Evolutionary conservation across 208 protist genomes (phyloP), one percentile per base, ranked within the genome.

Genomic region (Paratrypanosoma confusum): DNA sequence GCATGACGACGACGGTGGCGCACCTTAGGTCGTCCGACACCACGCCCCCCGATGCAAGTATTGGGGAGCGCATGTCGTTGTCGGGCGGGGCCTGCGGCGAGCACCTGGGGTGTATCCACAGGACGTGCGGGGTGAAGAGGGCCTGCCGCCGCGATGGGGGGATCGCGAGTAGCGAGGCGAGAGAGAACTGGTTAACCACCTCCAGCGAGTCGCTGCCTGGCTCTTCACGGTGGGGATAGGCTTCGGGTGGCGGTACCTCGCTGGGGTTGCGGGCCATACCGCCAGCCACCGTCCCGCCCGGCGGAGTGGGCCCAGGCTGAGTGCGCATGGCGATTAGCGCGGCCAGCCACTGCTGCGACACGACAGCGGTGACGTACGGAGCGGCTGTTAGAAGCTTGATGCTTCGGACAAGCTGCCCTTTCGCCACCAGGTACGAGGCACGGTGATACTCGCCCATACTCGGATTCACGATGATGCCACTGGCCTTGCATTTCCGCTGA

Each of bases 301-400:
- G n/a, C n/a, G n/a, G n/a, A n/a, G n/a, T n/a, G n/a, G n/a, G n/a
- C n/a, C n/a, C n/a, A n/a, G n/a, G n/a, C n/a, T n/a, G n/a, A n/a
- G n/a, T n/a, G n/a, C n/a, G n/a, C 8, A 34, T 47, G 14, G 55
- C 51, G 27, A 84, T 43, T 23, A 67, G 48, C 14, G 54, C 66
- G 29, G 71, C 36, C 17, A 89, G 59, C 75, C 80, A 89, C 5
- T 41, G 32, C 8, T 50, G 28, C 4, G 71, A 27, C 41, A 82
- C 74, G 1, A 89, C 26, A 10, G 56, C 34, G 1, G 67, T 16
- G 5, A 84, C 56, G 27, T 56, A 78, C 1, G 74, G 74, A 23
- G 84, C 49, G 16, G 71, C 71, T 0, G 74, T 78, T 21, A 89
- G 57, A 35, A 89, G 57, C 47, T 89, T 89, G 16, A 89, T 58